Conservation (phyloP, 1,139 yeast species). For the Candida neerlandica region DNA sequence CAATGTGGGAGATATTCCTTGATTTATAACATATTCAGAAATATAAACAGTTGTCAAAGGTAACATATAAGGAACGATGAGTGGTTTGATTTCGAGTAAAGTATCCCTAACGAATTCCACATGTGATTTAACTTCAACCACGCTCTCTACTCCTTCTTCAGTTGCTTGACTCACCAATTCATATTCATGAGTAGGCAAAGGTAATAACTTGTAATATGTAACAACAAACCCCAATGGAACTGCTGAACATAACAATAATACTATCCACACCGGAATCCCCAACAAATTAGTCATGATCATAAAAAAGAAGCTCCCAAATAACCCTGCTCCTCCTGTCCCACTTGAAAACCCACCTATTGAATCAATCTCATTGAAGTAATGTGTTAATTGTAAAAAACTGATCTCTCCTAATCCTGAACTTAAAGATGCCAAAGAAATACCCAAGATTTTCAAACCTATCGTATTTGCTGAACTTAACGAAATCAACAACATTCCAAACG, state of each 20-base stretch:
- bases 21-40: conserved; percentile 87
- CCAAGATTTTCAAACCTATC: conserved; percentile 51
- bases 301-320: conserved; percentile 66
- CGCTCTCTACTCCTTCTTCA: conserved; percentile 23
- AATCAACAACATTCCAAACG: conserved; percentile 75
- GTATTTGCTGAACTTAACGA: conserved; percentile 42
- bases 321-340: conserved; percentile 96
- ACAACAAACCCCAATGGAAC: conserved; percentile 40
- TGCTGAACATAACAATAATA: conserved; percentile 35
- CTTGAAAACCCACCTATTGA: conserved; percentile 86
- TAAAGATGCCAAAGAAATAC: conserved; percentile 78
- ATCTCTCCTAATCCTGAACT: conserved; percentile 92
- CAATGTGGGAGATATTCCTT: conserved; percentile 86
- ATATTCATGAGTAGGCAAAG: conserved; percentile 18
- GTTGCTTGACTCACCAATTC: conserved; percentile 7
- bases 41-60: conserved; percentile 84
- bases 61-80: conserved; percentile 72
- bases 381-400: conserved; percentile 84
- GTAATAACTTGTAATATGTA: conserved; percentile 32
- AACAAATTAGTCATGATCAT: conserved; percentile 43
- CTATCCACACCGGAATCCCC: conserved; percentile 32
- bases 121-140: conserved; percentile 1
- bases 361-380: conserved; percentile 51
- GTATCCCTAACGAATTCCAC: conserved; percentile 31
- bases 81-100: conserved; percentile 45